Conservation (phyloP, 2,329 filamentous ascomycete species). For the Ophiostoma sp. region DNA sequence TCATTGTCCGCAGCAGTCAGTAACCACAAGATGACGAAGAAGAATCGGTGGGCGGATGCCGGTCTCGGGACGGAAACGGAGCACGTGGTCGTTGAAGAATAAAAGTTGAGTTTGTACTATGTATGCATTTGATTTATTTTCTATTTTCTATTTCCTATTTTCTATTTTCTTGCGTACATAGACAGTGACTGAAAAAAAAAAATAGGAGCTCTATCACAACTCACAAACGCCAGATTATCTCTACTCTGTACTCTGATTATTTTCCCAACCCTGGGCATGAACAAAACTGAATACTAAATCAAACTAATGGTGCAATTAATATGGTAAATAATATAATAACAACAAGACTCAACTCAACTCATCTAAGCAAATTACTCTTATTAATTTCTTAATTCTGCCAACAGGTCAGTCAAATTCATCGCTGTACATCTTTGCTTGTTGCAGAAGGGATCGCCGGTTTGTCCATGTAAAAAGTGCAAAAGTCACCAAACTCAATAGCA, state of each 20-base stretch:
- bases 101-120: no score
- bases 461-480: conserved; percentile 1
- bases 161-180: no score
- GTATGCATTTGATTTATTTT: background rate
- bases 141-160: no score
- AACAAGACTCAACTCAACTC: background rate
- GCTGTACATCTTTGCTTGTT: background rate
- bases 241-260: no score
- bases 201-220: background rate
- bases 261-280: no score
- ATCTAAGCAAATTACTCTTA: background rate
- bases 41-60: background rate
- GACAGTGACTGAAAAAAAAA: no score
- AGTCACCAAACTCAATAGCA: no score
- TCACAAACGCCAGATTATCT: background rate
- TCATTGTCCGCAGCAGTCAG: background rate
- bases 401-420: background rate
- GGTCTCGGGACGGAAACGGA: background rate
- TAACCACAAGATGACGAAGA: background rate
- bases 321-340: no score
- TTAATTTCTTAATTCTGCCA: background rate
- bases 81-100: background rate
- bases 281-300: no score
- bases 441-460: background rate
- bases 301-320: no score